These are phyloP conservation scores for Hymenoscyphus fructigenus DNA, from an alignment of 2,329 filamentous ascomycete genomes.

Conservation along the genomic window DNA sequence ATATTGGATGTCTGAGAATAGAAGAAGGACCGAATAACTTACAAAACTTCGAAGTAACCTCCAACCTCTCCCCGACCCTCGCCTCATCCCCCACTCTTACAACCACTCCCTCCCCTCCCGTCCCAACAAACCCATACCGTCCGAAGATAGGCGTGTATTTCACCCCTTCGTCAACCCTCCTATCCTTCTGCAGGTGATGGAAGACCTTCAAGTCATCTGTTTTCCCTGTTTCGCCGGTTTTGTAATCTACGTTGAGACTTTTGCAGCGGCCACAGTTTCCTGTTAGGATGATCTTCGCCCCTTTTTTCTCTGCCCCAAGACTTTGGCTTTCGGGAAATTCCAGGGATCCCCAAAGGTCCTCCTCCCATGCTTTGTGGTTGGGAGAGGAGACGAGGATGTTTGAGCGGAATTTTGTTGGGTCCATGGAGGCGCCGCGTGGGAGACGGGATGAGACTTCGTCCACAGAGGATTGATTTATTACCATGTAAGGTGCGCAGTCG, in stretches of 20 bases:
- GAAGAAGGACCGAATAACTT: slow-evolving; percentile 34
- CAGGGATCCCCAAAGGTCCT: slow-evolving; percentile 68
- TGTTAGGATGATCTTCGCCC: slow-evolving; percentile 54
- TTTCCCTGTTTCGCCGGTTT: slow-evolving; percentile 56
- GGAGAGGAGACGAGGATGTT: slow-evolving; percentile 68
- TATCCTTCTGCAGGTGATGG: slow-evolving; percentile 68
- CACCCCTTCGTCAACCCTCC: slow-evolving; percentile 66
- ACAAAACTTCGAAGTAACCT: slow-evolving; percentile 49
- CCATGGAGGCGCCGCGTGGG: slow-evolving; percentile 49
- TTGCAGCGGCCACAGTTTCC: slow-evolving; percentile 69
- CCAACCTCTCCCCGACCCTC: slow-evolving; percentile 42
- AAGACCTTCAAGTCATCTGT: slow-evolving; percentile 61
- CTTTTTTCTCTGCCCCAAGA: slow-evolving; percentile 6
- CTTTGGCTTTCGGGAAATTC: slow-evolving; percentile 9
- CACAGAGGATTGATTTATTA: slow-evolving; percentile 71
- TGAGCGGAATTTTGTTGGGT: slow-evolving; percentile 69
- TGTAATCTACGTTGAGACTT: slow-evolving; percentile 71
- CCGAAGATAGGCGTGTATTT: slow-evolving; percentile 73
- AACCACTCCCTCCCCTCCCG: slow-evolving; percentile 33
- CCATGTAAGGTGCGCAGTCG: slow-evolving; percentile 72
- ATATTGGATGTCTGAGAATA: background rate
- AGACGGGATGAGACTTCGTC: slow-evolving; percentile 61
- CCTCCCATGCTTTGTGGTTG: slow-evolving; percentile 55
- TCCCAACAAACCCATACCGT: slow-evolving; percentile 63
- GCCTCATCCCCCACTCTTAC: slow-evolving; percentile 50